Conservation (phyloP, 371 early-diverging fungal genomes). For the Zychaea mexicana region DNA sequence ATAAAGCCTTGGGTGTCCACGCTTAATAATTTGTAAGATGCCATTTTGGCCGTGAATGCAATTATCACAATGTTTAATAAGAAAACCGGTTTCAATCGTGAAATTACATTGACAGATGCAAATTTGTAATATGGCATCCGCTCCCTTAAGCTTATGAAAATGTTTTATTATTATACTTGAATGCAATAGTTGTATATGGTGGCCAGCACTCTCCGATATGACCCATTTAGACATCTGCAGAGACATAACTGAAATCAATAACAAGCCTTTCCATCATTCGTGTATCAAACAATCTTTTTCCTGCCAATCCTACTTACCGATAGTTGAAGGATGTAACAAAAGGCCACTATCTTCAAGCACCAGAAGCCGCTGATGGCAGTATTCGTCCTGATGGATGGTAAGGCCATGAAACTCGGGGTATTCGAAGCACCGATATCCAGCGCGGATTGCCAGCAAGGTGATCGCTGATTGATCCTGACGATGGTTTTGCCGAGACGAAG, state of each 20-base stretch:
- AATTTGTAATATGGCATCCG: too few species aligned
- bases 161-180: neutral
- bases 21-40: too few species aligned
- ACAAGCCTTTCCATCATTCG: too few species aligned
- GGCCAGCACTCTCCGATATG: neutral
- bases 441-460: slow-evolving; percentile 39
- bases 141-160: too few species aligned
- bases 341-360: slow-evolving; percentile 16
- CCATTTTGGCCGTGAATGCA: too few species aligned
- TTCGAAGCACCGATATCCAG: slow-evolving; percentile 34
- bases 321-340: slow-evolving; percentile 30
- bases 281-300: neutral
- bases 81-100: too few species aligned
- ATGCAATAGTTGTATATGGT: neutral
- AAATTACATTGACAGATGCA: too few species aligned
- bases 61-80: too few species aligned
- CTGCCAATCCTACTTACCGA: slow-evolving; percentile 14
- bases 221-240: neutral
- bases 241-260: too few species aligned
- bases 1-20: neutral
- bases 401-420: slow-evolving; percentile 56
- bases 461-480: slow-evolving; percentile 59
- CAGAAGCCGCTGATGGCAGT: slow-evolving; percentile 38
- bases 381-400: slow-evolving; percentile 56
- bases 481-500: slow-evolving; percentile 51